Percentiles rank a stretch among this genome's conserved stretches.
Conservation (phyloP, 305 asterid genomes). For the Plantago lanceolata region DNA sequence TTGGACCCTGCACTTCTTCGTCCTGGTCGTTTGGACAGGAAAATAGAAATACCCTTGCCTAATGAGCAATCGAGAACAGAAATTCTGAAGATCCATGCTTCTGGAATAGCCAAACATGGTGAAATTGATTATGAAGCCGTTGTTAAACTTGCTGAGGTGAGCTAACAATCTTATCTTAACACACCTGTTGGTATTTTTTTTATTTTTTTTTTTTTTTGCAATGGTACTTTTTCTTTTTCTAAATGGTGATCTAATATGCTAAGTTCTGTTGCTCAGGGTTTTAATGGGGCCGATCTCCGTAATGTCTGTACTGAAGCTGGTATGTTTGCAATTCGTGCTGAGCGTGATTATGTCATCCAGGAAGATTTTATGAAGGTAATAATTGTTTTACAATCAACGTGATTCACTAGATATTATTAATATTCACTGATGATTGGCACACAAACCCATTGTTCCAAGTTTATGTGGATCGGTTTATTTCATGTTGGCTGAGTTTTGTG, state of each 20-base stretch:
- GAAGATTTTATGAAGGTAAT: constrained; percentile 96
- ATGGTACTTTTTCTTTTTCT: background rate
- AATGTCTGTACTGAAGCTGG: constrained; percentile 91
- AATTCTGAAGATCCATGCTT: constrained; percentile 84
- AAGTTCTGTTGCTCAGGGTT: constrained; percentile 44
- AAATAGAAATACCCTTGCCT: constrained; percentile 82
- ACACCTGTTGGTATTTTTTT: background rate
- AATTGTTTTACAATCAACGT: background rate
- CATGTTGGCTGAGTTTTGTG: no score
- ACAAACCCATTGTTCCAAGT: no score
- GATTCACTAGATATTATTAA: background rate
- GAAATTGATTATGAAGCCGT: constrained; percentile 96
- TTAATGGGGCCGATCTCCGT: constrained; percentile 87
- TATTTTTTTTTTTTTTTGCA: no score
- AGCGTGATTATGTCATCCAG: constrained; percentile 93
- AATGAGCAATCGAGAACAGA: constrained; percentile 96
- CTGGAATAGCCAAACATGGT: constrained; percentile 97
- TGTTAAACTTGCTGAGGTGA: constrained; percentile 93
- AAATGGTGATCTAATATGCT: constrained; percentile 2
- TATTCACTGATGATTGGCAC: background rate
- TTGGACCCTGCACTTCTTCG: constrained; percentile 95
- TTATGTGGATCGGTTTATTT: no score
- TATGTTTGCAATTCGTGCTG: constrained; percentile 80
- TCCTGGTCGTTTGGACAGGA: constrained; percentile 89
- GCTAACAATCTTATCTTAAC: constrained; percentile 3